A percentile compares a stretch with the other conserved stretches of the same genome.
Conservation (phyloP, 106 monocot genomes). For the Dioscorea alata region DNA sequence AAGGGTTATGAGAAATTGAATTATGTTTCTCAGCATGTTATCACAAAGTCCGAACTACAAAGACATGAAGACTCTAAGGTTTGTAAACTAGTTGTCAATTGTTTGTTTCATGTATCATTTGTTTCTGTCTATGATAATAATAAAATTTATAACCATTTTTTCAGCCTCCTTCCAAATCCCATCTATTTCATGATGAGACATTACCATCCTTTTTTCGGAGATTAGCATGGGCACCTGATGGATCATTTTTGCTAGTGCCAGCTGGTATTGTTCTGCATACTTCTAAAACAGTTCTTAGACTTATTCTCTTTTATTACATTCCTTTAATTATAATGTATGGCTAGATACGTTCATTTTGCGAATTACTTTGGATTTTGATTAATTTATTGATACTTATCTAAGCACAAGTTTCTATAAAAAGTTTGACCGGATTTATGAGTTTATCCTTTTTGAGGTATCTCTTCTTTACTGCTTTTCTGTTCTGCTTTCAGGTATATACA, state of each 20-base stretch:
- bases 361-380: background rate
- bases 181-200: slow-evolving; percentile 96
- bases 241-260: slow-evolving; percentile 84
- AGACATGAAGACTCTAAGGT: slow-evolving; percentile 77
- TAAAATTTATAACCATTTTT: slow-evolving; percentile 7
- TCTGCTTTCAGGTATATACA: slow-evolving; percentile 51
- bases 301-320: background rate
- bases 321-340: background rate
- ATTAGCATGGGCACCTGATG: slow-evolving; percentile 94
- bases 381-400: background rate
- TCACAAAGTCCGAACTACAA: slow-evolving; percentile 45
- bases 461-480: background rate
- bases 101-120: background rate
- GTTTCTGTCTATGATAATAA: background rate
- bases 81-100: slow-evolving; percentile 1
- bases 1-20: slow-evolving; percentile 65
- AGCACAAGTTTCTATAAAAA: background rate
- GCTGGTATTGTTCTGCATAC: slow-evolving; percentile 39
- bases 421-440: background rate
- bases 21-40: slow-evolving; percentile 72
- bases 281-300: background rate
- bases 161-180: slow-evolving; percentile 41
- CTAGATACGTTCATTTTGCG: background rate
- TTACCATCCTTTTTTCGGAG: slow-evolving; percentile 89
- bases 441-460: background rate